Evolutionary conservation across 371 early-diverging fungal species (phyloP), one percentile per base, ranked within the genome.

Genomic region (Haplosporangium sp.): DNA sequence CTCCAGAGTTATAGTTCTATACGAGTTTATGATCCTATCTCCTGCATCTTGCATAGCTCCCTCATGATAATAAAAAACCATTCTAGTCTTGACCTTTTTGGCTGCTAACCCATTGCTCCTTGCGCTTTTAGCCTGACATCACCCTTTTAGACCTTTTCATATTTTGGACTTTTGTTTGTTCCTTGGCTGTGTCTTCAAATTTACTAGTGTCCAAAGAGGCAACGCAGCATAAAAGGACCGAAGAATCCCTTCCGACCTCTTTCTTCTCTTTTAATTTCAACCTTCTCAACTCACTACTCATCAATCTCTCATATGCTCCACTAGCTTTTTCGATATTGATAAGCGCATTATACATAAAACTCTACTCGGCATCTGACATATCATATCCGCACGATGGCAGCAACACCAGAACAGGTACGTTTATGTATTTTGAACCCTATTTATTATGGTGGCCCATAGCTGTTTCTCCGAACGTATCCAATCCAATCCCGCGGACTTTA

Each of bases 401-500:
- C 72, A 15, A 13, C 64, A 1, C 71, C 76, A 53, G 72, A 67
- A 60, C 76, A 64, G 67, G 76, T 76, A 76, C 1, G 35, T 48
- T 4, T 2, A 27, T 27, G 27, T 48, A 17, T 48, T 48, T 11
- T 44, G 44, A 48, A 48, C n/a, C 4, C 2, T 17, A 17, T 3
- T 15, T 15, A 4, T 17, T 48, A 48, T 17, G 13, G 48, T 17
- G n/a, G 20, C 17, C 38, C 53, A 50, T 19, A 5, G 10, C 3
- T 13, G 13, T 5, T 40, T 50, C 17, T 48, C 61, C 17, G 35
- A 20, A n/a, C 37, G 27, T 9, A 15, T 44, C 20, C 15, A 38
- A 13, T 40, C 10, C 62, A 57, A 37, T 47, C 15, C 47, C 48
- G 48, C 17, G 17, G 17, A 48, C 17, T 48, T 48, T 48, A 48